phyloP scores from a whole-genome alignment of 345 rosid species.

The Fremontodendron californicum region DNA sequence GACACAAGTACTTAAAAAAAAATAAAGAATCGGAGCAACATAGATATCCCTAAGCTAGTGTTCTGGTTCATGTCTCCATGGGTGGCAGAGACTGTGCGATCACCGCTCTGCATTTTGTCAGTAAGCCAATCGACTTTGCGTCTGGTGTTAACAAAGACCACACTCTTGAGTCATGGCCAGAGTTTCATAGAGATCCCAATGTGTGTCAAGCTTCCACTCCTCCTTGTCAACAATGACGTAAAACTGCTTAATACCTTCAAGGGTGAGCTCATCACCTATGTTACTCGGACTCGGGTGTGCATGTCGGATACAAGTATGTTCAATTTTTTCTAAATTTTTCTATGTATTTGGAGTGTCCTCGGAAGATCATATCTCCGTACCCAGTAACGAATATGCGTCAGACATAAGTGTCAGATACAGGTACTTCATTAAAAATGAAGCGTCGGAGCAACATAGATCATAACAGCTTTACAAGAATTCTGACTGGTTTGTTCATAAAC shows the following conservation, averaged over 20 bases:
- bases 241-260: constrained; percentile 50
- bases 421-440: no score
- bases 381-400: no score
- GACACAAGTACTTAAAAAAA: no score
- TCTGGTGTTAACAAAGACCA: constrained; percentile 50
- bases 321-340: no score
- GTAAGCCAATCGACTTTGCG: constrained; percentile 59
- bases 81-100: constrained; percentile 51
- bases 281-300: no score
- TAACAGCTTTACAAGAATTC: constrained; percentile 51
- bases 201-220: constrained; percentile 29
- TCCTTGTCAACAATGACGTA: constrained; percentile 40
- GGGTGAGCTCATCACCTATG: constrained; percentile 48
- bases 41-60: no score
- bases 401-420: no score
- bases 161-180: constrained; percentile 45
- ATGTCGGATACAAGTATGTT: no score
- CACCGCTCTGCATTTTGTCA: constrained; percentile 39
- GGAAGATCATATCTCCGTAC: no score
- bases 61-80: constrained; percentile 58
- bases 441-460: no score
- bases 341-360: no score
- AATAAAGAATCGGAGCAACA: no score
- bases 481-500: constrained; percentile 51
- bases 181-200: constrained; percentile 26